A percentile compares a stretch with the other conserved stretches of the same genome.
Evolutionary conservation across 2,329 filamentous ascomycete species (phyloP).

Genomic region (Graphiopsis chlorocephala): DNA sequence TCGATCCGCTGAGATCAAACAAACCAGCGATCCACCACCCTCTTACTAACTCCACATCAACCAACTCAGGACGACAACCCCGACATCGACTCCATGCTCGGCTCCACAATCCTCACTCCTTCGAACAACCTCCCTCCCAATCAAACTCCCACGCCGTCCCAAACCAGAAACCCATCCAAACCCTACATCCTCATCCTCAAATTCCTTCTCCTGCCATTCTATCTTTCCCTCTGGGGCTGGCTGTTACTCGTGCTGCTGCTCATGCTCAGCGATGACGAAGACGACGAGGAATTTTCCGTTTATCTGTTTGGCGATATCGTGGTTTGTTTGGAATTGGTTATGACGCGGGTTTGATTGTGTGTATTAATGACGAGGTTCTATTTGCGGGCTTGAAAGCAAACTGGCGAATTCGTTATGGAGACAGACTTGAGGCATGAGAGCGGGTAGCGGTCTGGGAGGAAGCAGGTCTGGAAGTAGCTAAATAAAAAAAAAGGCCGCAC

Average conservation of each 20-base stretch:
- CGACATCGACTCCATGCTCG: neutral
- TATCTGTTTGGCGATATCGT: neutral
- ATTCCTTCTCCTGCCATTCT: neutral
- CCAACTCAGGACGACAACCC: too few species aligned
- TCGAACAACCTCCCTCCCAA: too few species aligned
- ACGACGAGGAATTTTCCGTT: too few species aligned
- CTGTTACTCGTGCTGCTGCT: neutral
- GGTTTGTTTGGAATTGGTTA: neutral
- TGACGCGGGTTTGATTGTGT: neutral
- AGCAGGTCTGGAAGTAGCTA: neutral
- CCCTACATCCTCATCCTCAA: neutral
- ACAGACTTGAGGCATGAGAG: too few species aligned
- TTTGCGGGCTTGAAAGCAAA: neutral
- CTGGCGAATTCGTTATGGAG: too few species aligned
- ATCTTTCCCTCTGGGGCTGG: neutral
- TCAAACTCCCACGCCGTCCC: too few species aligned
- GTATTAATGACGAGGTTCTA: neutral
- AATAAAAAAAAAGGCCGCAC: neutral
- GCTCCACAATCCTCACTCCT: neutral
- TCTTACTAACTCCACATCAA: too few species aligned
- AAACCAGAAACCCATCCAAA: too few species aligned
- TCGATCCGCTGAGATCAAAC: too few species aligned
- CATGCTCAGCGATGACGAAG: too few species aligned
- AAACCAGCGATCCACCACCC: too few species aligned
- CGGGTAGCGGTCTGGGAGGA: neutral